These are phyloP conservation scores for Coemansia sp. DNA, from an alignment of 192 early-diverging fungal species.

Conservation along the genomic window DNA sequence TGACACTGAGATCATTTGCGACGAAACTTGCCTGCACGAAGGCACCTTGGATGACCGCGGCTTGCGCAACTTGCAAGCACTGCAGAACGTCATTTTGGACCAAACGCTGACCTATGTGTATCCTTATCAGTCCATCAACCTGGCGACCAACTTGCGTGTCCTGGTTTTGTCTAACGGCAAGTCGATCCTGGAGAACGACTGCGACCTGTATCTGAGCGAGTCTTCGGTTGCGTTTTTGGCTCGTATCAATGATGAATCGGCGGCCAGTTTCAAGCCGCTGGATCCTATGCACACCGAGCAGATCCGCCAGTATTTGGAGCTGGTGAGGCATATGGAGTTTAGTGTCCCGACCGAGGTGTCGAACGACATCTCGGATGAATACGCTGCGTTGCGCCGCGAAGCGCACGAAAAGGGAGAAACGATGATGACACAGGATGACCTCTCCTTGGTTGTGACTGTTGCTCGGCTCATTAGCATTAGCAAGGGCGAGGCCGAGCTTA, in stretches of 20 bases:
- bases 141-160: slow-evolving; percentile 63
- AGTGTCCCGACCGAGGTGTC: slow-evolving; percentile 62
- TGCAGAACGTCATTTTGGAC: slow-evolving; percentile 59
- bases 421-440: slow-evolving; percentile 49
- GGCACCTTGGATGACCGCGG: slow-evolving; percentile 67
- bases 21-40: slow-evolving; percentile 70
- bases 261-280: slow-evolving; percentile 25
- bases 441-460: slow-evolving; percentile 43
- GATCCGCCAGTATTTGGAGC: slow-evolving; percentile 62
- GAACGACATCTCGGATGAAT: slow-evolving; percentile 56
- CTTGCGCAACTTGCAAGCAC: slow-evolving; percentile 66
- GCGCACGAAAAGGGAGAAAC: slow-evolving; percentile 34
- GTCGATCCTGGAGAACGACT: slow-evolving; percentile 65
- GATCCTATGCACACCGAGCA: slow-evolving; percentile 50
- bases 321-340: slow-evolving; percentile 55
- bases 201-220: slow-evolving; percentile 53
- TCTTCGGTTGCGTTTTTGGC: slow-evolving; percentile 20
- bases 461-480: slow-evolving; percentile 46
- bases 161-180: slow-evolving; percentile 67
- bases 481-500: slow-evolving; percentile 41
- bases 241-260: neutral
- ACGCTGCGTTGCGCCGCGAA: slow-evolving; percentile 29
- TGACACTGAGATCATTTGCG: slow-evolving; percentile 61
- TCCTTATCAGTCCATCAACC: slow-evolving; percentile 69
- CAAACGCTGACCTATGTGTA: slow-evolving; percentile 68